Conservation (phyloP, 352 stramenopile genomes). For the Globisporangium mamillatum region DNA sequence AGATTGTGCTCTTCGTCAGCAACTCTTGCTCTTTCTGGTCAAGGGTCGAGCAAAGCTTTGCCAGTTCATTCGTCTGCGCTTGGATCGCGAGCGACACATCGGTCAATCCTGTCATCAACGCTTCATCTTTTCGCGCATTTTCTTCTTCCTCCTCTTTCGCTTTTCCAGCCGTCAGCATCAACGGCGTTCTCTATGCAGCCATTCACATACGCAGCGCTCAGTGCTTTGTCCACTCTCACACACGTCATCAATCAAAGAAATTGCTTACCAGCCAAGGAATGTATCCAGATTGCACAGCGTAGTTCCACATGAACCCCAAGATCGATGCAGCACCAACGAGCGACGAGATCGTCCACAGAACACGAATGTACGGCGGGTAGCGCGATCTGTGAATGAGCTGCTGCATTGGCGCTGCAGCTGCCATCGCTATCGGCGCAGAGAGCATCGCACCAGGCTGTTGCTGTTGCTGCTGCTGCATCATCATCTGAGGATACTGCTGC, state of each 20-base stretch:
- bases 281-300: slow-evolving; percentile 63
- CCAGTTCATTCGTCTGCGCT: slow-evolving; percentile 55
- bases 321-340: slow-evolving; percentile 68
- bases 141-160: slow-evolving; percentile 52
- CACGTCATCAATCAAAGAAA: background rate
- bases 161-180: slow-evolving; percentile 43
- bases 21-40: slow-evolving; percentile 59
- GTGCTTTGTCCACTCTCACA: background rate
- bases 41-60: slow-evolving; percentile 48
- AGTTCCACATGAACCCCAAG: slow-evolving; percentile 74
- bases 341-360: slow-evolving; percentile 71
- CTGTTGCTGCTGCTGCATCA: slow-evolving; percentile 12
- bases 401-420: slow-evolving; percentile 41
- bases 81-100: slow-evolving; percentile 61
- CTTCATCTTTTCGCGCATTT: slow-evolving; percentile 49
- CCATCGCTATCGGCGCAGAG: slow-evolving; percentile 46
- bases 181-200: slow-evolving; percentile 28
- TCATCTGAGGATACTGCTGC: slow-evolving; percentile 4
- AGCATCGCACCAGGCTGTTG: slow-evolving; percentile 19
- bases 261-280: slow-evolving; percentile 59
- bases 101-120: slow-evolving; percentile 38
- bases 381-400: slow-evolving; percentile 33
- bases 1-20: slow-evolving; percentile 36
- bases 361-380: slow-evolving; percentile 57
- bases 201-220: background rate